Conservation (phyloP, 768 basidiomycete genomes). For the Floccularia luteovirens region DNA sequence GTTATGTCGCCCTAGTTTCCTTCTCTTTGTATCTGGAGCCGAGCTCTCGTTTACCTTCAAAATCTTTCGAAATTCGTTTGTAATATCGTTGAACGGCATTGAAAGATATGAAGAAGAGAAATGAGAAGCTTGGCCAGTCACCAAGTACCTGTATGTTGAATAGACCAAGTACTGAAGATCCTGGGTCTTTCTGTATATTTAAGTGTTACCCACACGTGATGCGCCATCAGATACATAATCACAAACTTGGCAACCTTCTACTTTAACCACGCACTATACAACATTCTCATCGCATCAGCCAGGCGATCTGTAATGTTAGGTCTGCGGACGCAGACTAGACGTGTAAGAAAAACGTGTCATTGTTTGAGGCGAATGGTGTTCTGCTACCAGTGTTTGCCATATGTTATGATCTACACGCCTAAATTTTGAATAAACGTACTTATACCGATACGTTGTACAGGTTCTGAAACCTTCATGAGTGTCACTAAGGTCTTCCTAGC, state of each 20-base stretch:
- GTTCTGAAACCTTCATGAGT: too few species aligned
- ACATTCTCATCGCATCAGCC: neutral
- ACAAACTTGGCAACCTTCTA: neutral
- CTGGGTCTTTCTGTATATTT: neutral
- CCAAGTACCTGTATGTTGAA: neutral
- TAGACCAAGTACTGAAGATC: too few species aligned
- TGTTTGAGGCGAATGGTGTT: conserved; percentile 70
- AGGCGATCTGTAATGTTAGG: neutral
- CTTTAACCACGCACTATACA: neutral
- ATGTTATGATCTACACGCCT: conserved; percentile 30
- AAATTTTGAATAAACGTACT: neutral
- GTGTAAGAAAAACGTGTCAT: conserved; percentile 36
- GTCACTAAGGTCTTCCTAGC: too few species aligned
- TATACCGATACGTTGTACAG: too few species aligned
- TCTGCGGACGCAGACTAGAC: conserved; percentile 3
- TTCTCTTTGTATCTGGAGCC: conserved; percentile 40
- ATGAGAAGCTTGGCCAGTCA: neutral
- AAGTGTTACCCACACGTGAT: neutral
- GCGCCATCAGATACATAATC: neutral
- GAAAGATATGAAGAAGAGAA: neutral
- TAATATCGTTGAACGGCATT: conserved; percentile 58
- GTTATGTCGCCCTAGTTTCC: conserved; percentile 29
- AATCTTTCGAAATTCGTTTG: conserved; percentile 49
- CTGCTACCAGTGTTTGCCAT: conserved; percentile 54
- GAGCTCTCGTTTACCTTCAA: conserved; percentile 37